Base-by-base conservation (phyloP, 2,329 filamentous ascomycete genomes). In the Botrytis fragariae region DNA sequence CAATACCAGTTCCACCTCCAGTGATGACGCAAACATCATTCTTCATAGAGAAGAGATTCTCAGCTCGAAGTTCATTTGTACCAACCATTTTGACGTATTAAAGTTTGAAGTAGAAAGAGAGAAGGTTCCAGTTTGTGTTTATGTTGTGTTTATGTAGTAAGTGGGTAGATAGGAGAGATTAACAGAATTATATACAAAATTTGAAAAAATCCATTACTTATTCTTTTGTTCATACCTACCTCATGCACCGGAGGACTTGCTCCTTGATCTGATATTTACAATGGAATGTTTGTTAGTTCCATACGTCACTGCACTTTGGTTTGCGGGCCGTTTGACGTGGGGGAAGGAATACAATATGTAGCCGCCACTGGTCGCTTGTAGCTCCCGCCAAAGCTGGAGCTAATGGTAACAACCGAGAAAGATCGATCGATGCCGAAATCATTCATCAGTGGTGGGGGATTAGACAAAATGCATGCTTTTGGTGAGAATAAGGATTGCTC, bases 41-140 rank as follows among this genome's bases (percentile, higher is more conserved):
- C 74, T 84, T 84, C 65, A 85, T 80, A 45, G 84, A 70, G 83
- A 83, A 74, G 86, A 92, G 81, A 83, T 84, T 75, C 79, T 91
- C 74, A 12, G 78, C 79, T 74, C 74, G 75, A 14, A 79, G 64
- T 32, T 74, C 61, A 45, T 76, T 72, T 14, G 79, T 78, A 54
- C 69, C 74, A 51, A 73, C 76, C 77, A 79, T 79, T 29, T 64
- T 76, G 16, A 57, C 4, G 51, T 29, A 8, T 57, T n/a, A 18
- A 35, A 42, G 42, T 22, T 70, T 25, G 42, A 62, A 62, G 9
- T n/a, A 54, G 48, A 54, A 4, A 32, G 18, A 25, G 32, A 42
- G 25, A 57, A 9, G 20, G 54, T 37, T 7, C 7, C 10, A 42
- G 12, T 35, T 37, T 65, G 4, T 57, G 1, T 32, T 57, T 57